Percentiles rank a stretch among this genome's conserved stretches.
Conservation (phyloP, 768 basidiomycete species). For the Rossbeevera mucosa region DNA sequence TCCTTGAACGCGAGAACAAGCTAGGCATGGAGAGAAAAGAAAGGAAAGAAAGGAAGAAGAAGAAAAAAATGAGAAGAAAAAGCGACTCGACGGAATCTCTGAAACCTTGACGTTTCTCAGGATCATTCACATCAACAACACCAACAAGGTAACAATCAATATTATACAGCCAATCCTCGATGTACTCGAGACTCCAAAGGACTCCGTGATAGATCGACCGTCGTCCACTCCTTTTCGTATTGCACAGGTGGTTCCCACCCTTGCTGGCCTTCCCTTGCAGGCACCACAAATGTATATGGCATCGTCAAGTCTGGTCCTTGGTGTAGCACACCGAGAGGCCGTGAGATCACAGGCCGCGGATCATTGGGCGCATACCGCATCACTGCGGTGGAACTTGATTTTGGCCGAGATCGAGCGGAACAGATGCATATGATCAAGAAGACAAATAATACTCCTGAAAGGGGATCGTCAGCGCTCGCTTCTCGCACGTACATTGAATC, state of each 20-base stretch:
- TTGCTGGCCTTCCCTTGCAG: background rate
- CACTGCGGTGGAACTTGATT: background rate
- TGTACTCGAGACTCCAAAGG: background rate
- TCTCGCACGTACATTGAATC: background rate
- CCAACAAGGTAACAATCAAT: no score
- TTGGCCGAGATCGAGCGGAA: background rate
- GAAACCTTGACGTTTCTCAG: slow-evolving; percentile 33
- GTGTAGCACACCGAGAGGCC: background rate
- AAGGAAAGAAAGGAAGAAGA: background rate
- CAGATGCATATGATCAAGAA: background rate
- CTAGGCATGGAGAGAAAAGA: slow-evolving; percentile 54
- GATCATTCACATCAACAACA: slow-evolving; percentile 16
- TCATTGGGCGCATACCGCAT: slow-evolving; percentile 1
- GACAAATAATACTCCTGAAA: slow-evolving; percentile 4
- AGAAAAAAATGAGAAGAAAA: slow-evolving; percentile 6
- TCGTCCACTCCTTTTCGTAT: slow-evolving; percentile 2
- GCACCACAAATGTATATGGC: slow-evolving; percentile 5
- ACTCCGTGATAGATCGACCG: slow-evolving; percentile 1
- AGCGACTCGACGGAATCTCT: slow-evolving; percentile 5
- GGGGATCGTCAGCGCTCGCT: background rate
- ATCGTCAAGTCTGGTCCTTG: background rate
- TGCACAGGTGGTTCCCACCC: background rate
- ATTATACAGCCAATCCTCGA: background rate
- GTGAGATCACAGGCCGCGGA: background rate
- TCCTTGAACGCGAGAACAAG: slow-evolving; percentile 67